phyloP scores from a whole-genome alignment of 1,284 basidiomycete genomes.

The Ganoderma leucocontextum region DNA sequence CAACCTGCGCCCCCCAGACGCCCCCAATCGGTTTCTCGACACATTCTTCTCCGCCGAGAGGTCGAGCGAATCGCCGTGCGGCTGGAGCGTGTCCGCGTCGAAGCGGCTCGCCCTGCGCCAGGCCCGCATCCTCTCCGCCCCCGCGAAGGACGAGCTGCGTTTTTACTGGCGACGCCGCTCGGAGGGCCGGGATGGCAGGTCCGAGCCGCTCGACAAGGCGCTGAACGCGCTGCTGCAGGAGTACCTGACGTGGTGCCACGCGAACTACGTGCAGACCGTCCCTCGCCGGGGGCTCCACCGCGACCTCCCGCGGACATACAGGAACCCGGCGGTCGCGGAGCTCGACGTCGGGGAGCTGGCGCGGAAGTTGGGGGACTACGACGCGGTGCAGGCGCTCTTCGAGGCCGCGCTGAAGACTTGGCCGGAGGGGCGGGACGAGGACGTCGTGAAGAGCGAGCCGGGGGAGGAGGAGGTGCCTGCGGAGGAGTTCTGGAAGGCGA shows the following conservation, averaged over 20 bases:
- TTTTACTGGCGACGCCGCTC: not conserved
- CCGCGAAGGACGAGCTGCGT: not conserved
- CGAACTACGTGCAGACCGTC: not conserved
- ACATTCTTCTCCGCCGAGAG: constrained; percentile 6
- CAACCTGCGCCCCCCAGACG: not conserved
- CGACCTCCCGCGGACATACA: not conserved
- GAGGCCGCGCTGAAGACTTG: constrained; percentile 1
- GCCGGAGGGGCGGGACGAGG: not conserved
- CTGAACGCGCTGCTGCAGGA: constrained; percentile 8
- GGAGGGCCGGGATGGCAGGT: not conserved
- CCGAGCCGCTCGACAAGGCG: not conserved
- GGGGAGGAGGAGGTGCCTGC: not conserved
- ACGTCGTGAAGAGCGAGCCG: constrained; percentile 4
- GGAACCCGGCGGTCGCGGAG: not conserved
- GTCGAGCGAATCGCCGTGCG: not conserved
- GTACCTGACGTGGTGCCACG: constrained; percentile 3
- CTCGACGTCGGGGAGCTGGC: not conserved
- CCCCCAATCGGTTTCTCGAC: not conserved
- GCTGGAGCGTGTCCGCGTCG: not conserved
- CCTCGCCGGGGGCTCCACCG: not conserved
- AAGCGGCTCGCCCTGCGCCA: constrained; percentile 1
- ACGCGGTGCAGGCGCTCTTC: constrained; percentile 2
- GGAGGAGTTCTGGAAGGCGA: not conserved
- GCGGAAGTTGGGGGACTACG: not conserved
- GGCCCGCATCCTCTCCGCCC: not conserved